phyloP scores from a whole-genome alignment of 2,329 filamentous ascomycete genomes.

The Coleophoma cylindrospora region DNA sequence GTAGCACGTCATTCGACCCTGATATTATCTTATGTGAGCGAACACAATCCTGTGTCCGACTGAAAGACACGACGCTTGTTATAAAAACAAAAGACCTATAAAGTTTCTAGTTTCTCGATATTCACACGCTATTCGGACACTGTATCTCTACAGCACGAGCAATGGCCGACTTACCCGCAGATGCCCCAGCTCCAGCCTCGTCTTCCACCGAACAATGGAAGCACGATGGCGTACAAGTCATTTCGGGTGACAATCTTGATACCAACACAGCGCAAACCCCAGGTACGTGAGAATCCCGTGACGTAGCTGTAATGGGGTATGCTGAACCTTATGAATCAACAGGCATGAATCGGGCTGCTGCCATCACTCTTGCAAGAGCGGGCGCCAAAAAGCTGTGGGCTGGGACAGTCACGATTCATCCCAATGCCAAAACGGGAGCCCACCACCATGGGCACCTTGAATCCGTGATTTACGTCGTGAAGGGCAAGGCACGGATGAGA shows the following conservation, averaged over 20 bases:
- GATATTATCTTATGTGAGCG: not conserved
- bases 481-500: slow-evolving; percentile 37
- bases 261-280: not conserved
- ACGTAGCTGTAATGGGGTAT: not conserved
- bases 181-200: not conserved
- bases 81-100: not conserved
- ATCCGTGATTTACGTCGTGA: slow-evolving; percentile 38
- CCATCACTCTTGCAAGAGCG: slow-evolving; percentile 36
- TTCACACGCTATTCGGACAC: not conserved
- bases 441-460: slow-evolving; percentile 40
- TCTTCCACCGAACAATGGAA: not conserved
- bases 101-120: not conserved
- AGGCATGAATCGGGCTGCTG: slow-evolving; percentile 36
- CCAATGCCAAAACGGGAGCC: slow-evolving; percentile 38
- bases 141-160: not conserved
- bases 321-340: not conserved
- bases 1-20: not conserved
- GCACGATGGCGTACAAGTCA: not conserved
- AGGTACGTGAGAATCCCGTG: not conserved
- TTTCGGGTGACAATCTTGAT: not conserved
- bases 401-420: slow-evolving; percentile 37
- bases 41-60: not conserved
- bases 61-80: not conserved
- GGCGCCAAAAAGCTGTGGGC: slow-evolving; percentile 40
- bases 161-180: not conserved